Percentiles rank a stretch among this genome's conserved stretches.
Evolutionary conservation across 2,329 filamentous ascomycete species (phyloP).

Genomic region (Alternaria metachromatica): DNA sequence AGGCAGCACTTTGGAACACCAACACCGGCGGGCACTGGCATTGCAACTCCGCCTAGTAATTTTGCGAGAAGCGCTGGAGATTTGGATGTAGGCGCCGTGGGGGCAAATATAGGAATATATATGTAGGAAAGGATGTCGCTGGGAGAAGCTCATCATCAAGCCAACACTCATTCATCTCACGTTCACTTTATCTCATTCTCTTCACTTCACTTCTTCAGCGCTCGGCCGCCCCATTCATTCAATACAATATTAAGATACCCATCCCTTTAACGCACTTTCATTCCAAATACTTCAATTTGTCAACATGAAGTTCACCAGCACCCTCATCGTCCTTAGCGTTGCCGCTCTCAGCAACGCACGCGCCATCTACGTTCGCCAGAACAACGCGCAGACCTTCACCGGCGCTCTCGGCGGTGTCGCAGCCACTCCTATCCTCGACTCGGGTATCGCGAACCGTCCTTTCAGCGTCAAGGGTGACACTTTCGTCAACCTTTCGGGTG

Average conservation of each 20-base stretch:
- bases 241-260: conserved; percentile 5
- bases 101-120: neutral
- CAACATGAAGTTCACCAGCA: conserved; percentile 36
- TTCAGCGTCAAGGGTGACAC: conserved; percentile 41
- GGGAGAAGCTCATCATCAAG: conserved; percentile 3
- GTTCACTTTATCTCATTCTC: conserved; percentile 16
- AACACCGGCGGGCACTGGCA: conserved; percentile 5
- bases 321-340: conserved; percentile 25
- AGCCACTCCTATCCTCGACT: conserved; percentile 59
- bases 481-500: conserved; percentile 63
- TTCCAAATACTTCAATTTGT: neutral
- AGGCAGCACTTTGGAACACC: conserved; percentile 13
- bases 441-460: conserved; percentile 57
- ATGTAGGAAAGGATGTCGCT: neutral
- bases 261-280: neutral
- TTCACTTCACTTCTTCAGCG: conserved; percentile 25
- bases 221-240: conserved; percentile 28
- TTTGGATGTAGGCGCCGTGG: neutral
- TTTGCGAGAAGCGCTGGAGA: neutral
- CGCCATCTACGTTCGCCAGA: conserved; percentile 29
- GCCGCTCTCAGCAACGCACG: conserved; percentile 26
- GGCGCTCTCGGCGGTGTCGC: conserved; percentile 60
- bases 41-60: conserved; percentile 20
- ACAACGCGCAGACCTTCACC: conserved; percentile 48
- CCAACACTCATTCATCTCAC: neutral